Evolutionary conservation across 371 early-diverging fungal genomes (phyloP).

Genomic region (Rhizopus arrhizus): DNA sequence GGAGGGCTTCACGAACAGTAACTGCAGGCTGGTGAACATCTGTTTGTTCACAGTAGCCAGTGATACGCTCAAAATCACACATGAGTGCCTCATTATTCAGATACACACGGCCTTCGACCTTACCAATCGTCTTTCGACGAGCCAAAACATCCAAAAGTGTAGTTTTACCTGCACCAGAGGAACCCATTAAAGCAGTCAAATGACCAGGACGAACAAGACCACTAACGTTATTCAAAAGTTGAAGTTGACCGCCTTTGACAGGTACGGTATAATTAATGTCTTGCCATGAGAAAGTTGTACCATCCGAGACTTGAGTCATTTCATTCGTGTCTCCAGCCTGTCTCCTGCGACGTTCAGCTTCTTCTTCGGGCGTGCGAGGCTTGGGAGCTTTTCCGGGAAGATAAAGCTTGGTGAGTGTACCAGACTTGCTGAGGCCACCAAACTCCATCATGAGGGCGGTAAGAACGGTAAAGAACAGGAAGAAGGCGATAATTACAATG

Average conservation of each 20-base stretch:
- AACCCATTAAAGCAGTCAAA: slow-evolving; percentile 85
- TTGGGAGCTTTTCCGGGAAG: slow-evolving; percentile 45
- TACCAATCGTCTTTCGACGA: slow-evolving; percentile 79
- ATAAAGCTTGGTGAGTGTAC: slow-evolving; percentile 61
- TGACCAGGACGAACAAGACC: slow-evolving; percentile 61
- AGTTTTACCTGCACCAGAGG: slow-evolving; percentile 89
- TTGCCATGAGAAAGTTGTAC: slow-evolving; percentile 63
- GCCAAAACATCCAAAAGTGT: slow-evolving; percentile 84
- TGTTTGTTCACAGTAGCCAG: slow-evolving; percentile 84
- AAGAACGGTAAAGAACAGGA: slow-evolving; percentile 51
- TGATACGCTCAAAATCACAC: slow-evolving; percentile 68
- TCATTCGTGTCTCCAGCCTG: slow-evolving; percentile 29
- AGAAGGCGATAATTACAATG: slow-evolving; percentile 60
- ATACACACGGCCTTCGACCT: slow-evolving; percentile 70
- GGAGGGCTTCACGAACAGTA: slow-evolving; percentile 71
- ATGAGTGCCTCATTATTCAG: slow-evolving; percentile 59
- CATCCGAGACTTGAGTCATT: slow-evolving; percentile 37
- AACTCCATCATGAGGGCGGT: slow-evolving; percentile 59
- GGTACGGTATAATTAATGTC: slow-evolving; percentile 62
- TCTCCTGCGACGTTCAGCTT: slow-evolving; percentile 25
- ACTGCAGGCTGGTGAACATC: slow-evolving; percentile 73
- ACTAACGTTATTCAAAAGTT: slow-evolving; percentile 57
- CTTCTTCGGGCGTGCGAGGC: slow-evolving; percentile 29
- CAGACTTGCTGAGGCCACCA: slow-evolving; percentile 53
- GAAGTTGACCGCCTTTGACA: slow-evolving; percentile 55